Evolutionary conservation across 148 eudicot species (phyloP).

Genomic region (Camellia lanceoleosa): DNA sequence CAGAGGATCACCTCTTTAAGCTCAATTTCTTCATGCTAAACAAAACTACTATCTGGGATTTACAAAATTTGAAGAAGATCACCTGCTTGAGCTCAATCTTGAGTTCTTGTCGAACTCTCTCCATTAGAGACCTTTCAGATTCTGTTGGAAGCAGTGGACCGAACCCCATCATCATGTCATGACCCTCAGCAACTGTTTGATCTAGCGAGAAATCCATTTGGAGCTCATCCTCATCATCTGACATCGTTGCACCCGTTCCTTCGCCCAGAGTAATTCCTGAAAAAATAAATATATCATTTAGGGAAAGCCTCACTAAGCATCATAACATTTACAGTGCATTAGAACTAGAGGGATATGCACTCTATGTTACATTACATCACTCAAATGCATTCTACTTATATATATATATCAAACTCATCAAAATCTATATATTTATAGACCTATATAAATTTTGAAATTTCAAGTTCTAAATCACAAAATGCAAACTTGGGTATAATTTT

Average conservation of each 20-base stretch:
- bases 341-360: too few relatives aligned
- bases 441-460: too few relatives aligned
- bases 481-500: too few relatives aligned
- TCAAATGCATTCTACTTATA: too few relatives aligned
- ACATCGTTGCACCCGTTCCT: slow-evolving; percentile 92
- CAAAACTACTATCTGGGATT: too few relatives aligned
- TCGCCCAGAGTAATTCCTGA: slow-evolving; percentile 68
- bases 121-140: slow-evolving; percentile 94
- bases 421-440: too few relatives aligned
- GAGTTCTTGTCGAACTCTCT: slow-evolving; percentile 89
- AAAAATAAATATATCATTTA: not conserved
- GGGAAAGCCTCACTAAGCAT: too few relatives aligned
- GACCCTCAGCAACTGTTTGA: slow-evolving; percentile 46
- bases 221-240: slow-evolving; percentile 91
- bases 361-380: too few relatives aligned
- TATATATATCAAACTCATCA: too few relatives aligned
- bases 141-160: slow-evolving; percentile 93
- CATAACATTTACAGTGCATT: not conserved
- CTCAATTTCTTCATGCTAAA: slow-evolving; percentile 27
- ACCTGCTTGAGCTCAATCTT: slow-evolving; percentile 97
- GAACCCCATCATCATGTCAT: slow-evolving; percentile 90
- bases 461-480: too few relatives aligned
- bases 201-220: slow-evolving; percentile 69
- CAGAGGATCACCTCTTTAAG: slow-evolving; percentile 67
- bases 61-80: not conserved